Percentiles rank a stretch among this genome's conserved stretches.
Conservation (phyloP, 495 filamentous ascomycete species). For the Letharia lupina region DNA sequence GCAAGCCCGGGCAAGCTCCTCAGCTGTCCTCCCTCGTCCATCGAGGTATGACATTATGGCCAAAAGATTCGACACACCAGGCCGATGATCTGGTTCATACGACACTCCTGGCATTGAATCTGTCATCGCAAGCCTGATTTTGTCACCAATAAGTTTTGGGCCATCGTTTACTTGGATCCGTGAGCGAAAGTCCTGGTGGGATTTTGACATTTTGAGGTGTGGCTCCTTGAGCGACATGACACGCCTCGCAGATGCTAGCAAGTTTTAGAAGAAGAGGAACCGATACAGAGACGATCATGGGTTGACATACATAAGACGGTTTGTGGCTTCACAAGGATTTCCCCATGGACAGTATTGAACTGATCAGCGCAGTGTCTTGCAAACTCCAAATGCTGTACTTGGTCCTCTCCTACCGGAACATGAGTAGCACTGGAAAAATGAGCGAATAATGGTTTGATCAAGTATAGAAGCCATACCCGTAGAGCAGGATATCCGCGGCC, state of each 20-base stretch:
- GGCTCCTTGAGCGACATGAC: constrained; percentile 84
- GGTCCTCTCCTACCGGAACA: constrained; percentile 92
- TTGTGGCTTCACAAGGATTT: constrained; percentile 57
- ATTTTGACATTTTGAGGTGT: constrained; percentile 86
- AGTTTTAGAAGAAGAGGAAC: background rate
- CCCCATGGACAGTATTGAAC: constrained; percentile 68
- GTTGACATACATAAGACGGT: constrained; percentile 62
- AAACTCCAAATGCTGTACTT: constrained; percentile 89
- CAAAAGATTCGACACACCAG: constrained; percentile 81
- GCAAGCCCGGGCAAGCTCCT: constrained; percentile 49
- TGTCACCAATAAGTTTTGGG: constrained; percentile 48
- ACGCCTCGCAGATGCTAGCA: constrained; percentile 61
- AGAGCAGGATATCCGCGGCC: constrained; percentile 86
- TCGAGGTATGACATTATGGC: constrained; percentile 64
- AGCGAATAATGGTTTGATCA: constrained; percentile 12
- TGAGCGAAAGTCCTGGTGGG: constrained; percentile 56
- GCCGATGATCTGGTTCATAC: constrained; percentile 61
- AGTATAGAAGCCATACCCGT: constrained; percentile 45
- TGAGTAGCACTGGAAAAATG: constrained; percentile 60
- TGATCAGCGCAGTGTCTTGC: constrained; percentile 70
- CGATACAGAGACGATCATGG: constrained; percentile 5
- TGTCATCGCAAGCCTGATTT: constrained; percentile 68
- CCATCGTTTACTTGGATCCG: constrained; percentile 75
- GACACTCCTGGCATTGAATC: constrained; percentile 56
- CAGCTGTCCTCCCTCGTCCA: constrained; percentile 33